Evolutionary conservation across 1,284 basidiomycete genomes (phyloP).

Genomic region (Moesziomyces aphidis): DNA sequence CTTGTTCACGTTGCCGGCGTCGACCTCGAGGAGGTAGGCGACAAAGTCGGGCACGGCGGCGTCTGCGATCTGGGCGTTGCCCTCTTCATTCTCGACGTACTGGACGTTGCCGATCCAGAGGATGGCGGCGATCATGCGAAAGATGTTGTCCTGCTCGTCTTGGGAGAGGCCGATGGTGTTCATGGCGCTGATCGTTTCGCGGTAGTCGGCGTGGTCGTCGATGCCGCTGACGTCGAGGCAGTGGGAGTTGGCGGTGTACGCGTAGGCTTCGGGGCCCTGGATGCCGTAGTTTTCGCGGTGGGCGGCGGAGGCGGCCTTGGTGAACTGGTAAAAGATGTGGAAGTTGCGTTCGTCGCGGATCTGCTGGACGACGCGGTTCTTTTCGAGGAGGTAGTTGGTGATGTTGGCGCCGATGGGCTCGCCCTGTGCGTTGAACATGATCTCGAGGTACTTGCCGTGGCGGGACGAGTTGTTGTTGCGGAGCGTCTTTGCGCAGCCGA

Average conservation of each 20-base stretch:
- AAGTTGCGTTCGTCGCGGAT: constrained; percentile 97
- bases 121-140: constrained; percentile 89
- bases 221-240: constrained; percentile 93
- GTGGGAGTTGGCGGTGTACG: constrained; percentile 90
- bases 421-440: constrained; percentile 95
- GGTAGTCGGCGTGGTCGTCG: constrained; percentile 87
- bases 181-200: constrained; percentile 95
- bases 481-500: constrained; percentile 98
- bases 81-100: constrained; percentile 87
- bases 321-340: constrained; percentile 99
- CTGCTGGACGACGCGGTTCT: constrained; percentile 93
- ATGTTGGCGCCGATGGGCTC: constrained; percentile 98
- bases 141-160: constrained; percentile 91
- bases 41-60: constrained; percentile 93
- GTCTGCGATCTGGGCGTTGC: constrained; percentile 85
- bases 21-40: constrained; percentile 91
- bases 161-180: constrained; percentile 84
- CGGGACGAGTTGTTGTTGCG: constrained; percentile 99
- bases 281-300: constrained; percentile 94
- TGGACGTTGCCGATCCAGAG: constrained; percentile 91
- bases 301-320: constrained; percentile 88
- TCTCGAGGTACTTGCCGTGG: constrained; percentile 99
- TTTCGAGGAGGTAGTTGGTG: constrained; percentile 98
- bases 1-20: constrained; percentile 82
- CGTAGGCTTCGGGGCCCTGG: constrained; percentile 96